Evolutionary conservation across 2,329 filamentous ascomycete genomes (phyloP), one percentile per base, ranked within the genome.

Genomic region (Penicillium expansum): DNA sequence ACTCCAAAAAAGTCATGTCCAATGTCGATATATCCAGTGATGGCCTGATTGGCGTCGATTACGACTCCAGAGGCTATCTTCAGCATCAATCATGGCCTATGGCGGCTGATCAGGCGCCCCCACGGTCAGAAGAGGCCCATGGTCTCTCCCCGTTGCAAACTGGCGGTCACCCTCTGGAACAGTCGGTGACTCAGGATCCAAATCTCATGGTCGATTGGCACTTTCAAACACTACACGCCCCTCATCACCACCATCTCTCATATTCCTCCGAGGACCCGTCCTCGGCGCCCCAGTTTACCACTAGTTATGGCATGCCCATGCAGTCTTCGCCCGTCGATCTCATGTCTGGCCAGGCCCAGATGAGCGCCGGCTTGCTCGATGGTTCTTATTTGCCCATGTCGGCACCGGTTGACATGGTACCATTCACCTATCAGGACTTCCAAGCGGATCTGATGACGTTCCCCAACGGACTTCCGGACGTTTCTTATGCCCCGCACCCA

Each of bases 401-500:
- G 82, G 76, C 85, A 79, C 70, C 77, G 55, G 71, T 90, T 79
- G 87, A 84, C 60, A 83, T 86, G 62, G 86, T 89, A 77, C 85
- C 87, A 48, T 79, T 78, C 58, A 87, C 89, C 63, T 92, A 88
- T 86, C 86, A 91, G 61, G 91, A 96, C 69, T 89, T 96, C 67
- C 86, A 89, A 65, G 82, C 84, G 56, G 86, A 88, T 70, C 79
- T 89, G 64, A 82, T 88, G 74, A 77, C 83, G 24, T 81, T 81
- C 63, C 76, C 78, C 7, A 75, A 80, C 59, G 80, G 82, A 37
- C 74, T 83, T 30, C 72, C 77, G 13, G 74, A 79, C 52, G 74
- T 79, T 62, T 69, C 74, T 43, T 75, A 75, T 57, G 60, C 72
- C 55, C 71, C 76, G 42, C 74, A 76, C 52, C 71, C 74, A 29